Conservation (phyloP, 768 basidiomycete genomes). For the Mycena vitilis region DNA sequence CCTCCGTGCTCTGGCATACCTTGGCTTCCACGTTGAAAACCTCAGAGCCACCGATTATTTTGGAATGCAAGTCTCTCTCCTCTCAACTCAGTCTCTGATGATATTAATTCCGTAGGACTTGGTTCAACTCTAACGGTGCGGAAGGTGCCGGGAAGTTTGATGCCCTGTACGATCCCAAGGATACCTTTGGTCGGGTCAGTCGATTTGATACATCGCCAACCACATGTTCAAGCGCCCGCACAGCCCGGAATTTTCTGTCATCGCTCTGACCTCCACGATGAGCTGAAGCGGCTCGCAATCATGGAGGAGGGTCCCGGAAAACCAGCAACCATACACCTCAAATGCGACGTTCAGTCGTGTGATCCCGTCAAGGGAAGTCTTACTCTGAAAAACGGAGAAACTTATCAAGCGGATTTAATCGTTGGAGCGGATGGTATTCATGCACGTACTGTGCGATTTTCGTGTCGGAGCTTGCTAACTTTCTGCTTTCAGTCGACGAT, state of each 20-base stretch:
- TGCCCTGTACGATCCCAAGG: too few relatives aligned
- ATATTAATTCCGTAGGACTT: too few relatives aligned
- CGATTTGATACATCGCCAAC: too few relatives aligned
- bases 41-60: background rate
- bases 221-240: too few relatives aligned
- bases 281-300: slow-evolving; percentile 7
- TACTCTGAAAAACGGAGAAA: slow-evolving; percentile 9
- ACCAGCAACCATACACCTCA: background rate
- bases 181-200: too few relatives aligned
- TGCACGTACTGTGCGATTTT: background rate
- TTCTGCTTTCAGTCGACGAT: slow-evolving; percentile 9
- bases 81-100: too few relatives aligned
- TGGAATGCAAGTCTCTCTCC: too few relatives aligned
- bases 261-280: slow-evolving; percentile 9
- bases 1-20: slow-evolving; percentile 23
- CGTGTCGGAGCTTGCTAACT: too few relatives aligned
- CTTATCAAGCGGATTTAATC: slow-evolving; percentile 11
- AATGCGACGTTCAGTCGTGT: background rate
- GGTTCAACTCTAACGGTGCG: too few relatives aligned
- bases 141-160: too few relatives aligned
- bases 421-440: slow-evolving; percentile 21
- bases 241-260: slow-evolving; percentile 3
- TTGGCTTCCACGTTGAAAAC: slow-evolving; percentile 20
- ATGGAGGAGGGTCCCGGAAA: background rate
- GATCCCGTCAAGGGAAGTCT: background rate